These are phyloP conservation scores for Phytophthora pinifolia DNA, from an alignment of 352 stramenopile genomes.

Conservation along the genomic window DNA sequence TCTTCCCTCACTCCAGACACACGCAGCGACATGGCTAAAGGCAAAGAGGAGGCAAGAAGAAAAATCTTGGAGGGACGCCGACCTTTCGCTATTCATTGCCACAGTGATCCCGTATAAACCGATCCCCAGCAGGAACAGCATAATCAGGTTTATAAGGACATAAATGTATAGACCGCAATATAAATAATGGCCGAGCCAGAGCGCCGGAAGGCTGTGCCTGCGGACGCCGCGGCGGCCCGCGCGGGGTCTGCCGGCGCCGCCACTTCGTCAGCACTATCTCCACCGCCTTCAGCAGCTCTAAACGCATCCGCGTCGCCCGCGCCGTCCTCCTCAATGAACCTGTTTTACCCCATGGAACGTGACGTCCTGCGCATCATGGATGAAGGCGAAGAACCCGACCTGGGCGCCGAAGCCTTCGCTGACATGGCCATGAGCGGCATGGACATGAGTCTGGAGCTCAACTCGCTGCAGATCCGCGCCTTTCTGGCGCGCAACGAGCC, in stretches of 20 bases:
- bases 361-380: slow-evolving; percentile 47
- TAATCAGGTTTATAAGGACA: background rate
- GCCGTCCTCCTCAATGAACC: slow-evolving; percentile 9
- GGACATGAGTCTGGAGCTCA: slow-evolving; percentile 64
- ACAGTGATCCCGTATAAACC: no score
- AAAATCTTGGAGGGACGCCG: no score
- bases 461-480: slow-evolving; percentile 52
- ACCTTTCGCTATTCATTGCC: no score
- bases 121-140: no score
- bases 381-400: slow-evolving; percentile 45
- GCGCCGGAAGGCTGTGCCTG: slow-evolving; percentile 1
- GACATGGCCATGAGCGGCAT: slow-evolving; percentile 56
- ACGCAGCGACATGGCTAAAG: slow-evolving; percentile 15
- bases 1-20: slow-evolving; percentile 34
- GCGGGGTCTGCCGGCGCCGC: background rate
- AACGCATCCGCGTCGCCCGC: background rate
- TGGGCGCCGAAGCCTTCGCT: slow-evolving; percentile 59
- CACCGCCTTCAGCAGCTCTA: slow-evolving; percentile 1
- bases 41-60: background rate
- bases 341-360: slow-evolving; percentile 29
- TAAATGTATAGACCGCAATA: no score
- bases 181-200: slow-evolving; percentile 1
- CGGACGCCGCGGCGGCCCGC: no score
- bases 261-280: background rate
- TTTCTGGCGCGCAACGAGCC: slow-evolving; percentile 45